Evolutionary conservation across 176 grass and related monocot genomes (phyloP).

Genomic region (Hyparrhenia diplandra): DNA sequence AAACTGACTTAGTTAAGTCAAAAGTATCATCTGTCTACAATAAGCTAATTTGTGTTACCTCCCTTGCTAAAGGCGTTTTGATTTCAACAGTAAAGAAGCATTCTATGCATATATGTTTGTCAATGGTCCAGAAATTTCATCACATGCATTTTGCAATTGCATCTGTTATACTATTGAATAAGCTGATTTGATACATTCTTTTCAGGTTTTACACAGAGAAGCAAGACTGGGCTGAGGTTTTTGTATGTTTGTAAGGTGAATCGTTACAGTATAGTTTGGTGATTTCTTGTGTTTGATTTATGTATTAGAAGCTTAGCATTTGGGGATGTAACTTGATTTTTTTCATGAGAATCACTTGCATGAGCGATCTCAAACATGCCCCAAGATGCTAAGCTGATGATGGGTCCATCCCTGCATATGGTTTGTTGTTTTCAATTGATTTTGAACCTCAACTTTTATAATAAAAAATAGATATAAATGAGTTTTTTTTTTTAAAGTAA

Average conservation of each 20-base stretch:
- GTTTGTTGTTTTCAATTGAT: too few species aligned
- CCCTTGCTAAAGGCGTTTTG: neutral
- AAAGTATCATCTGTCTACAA: neutral
- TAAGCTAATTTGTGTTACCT: neutral
- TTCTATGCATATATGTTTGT: neutral
- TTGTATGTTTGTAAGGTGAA: conserved; percentile 23
- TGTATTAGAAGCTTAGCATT: conserved; percentile 16
- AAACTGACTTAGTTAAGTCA: neutral
- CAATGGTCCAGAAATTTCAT: neutral
- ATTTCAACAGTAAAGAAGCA: neutral
- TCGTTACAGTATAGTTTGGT: neutral
- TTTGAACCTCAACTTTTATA: too few species aligned
- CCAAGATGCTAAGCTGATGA: too few species aligned
- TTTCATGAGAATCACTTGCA: too few species aligned
- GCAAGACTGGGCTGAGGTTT: conserved; percentile 57
- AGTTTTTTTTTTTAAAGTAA: too few species aligned
- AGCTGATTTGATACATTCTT: conserved; percentile 9
- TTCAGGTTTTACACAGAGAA: conserved; percentile 70
- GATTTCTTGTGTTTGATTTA: conserved; percentile 16
- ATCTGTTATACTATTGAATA: neutral
- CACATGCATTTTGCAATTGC: neutral
- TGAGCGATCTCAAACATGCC: too few species aligned
- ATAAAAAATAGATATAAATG: too few species aligned
- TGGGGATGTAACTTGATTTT: too few species aligned
- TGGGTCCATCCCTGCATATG: too few species aligned